Base-by-base conservation (phyloP, 306 rosid species). In the Inga oerstediana region DNA sequence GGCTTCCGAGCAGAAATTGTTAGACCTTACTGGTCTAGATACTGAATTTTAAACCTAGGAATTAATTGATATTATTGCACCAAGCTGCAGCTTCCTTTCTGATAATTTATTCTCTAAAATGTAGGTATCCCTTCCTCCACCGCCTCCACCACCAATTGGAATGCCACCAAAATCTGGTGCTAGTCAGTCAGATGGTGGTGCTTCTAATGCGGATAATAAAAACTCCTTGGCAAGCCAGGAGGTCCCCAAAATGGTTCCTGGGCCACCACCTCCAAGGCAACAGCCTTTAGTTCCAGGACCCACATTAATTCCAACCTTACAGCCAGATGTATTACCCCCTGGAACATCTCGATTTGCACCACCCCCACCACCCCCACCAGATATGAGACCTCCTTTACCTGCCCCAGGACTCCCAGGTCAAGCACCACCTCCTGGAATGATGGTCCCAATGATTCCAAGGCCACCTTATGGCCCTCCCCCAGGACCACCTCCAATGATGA, bases 401-500 rank as follows among this genome's bases (percentile, higher is more conserved):
- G 81, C 88, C 69, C 86, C 92, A 5, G 97, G 93, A 82, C 94
- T 94, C 49, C 89, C 93, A 4, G 86, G 85, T 87, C 97, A 89
- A 78, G 94, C 89, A 81, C 85, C 82, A 24, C 91, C 93, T 74
- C 97, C 95, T 61, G 99, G 98, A 85, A 87, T 94, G 97, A 96
- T 94, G 97, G 88, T 86, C 78, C 97, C 97, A 52, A 35, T 94
- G 52, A 85, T 94, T 72, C 88, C 94, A 58, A 87, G 97, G 93
- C 97, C 98, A 41, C 99, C 98, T 54, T 96, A 89, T 77, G 99
- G 99, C 72, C 95, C 97, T 82, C 99, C 97, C 32, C 97, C 95
- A 72, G 99, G 99, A 69, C 99, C 92, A 80, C 97, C 96, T 74
- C 98, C 97, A 79, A 94, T 97, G 98, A 90, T 91, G 99, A 92